A percentile compares a stretch with the other conserved stretches of the same genome.
These are phyloP conservation scores for Botrytis fabae DNA, from an alignment of 2,329 filamentous ascomycete species.

Conservation along the genomic window DNA sequence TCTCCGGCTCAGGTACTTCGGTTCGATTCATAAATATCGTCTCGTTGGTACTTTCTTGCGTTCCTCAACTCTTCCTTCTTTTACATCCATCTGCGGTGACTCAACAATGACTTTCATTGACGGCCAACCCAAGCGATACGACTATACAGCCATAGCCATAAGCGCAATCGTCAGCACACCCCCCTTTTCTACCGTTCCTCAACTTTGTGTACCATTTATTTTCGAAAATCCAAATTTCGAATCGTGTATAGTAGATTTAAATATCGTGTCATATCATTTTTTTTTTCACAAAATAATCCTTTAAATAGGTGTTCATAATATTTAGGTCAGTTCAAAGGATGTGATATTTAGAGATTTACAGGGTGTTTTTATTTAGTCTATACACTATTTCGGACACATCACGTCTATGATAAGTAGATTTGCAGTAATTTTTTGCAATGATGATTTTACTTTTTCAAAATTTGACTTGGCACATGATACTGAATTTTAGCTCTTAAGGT, in stretches of 20 bases:
- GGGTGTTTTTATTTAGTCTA: not conserved
- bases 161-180: not conserved
- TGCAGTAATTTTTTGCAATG: rapidly evolving
- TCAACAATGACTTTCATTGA: not conserved
- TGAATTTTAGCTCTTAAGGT: not conserved
- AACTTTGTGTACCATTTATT: not conserved
- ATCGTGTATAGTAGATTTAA: not conserved
- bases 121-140: not conserved
- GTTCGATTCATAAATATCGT: not conserved
- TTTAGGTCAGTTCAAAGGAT: not conserved
- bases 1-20: not conserved
- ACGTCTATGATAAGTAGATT: not conserved
- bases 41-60: not conserved
- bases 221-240: not conserved
- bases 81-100: not conserved
- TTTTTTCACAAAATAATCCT: not conserved
- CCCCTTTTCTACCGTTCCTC: not conserved
- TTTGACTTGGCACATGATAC: rapidly evolving
- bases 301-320: not conserved
- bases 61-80: not conserved
- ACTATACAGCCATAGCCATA: not conserved
- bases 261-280: not conserved
- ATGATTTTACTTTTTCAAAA: not conserved
- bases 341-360: not conserved
- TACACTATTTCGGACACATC: not conserved